Conservation (phyloP, 1,139 yeast genomes). For the Geotrichum cucujoidarum region DNA sequence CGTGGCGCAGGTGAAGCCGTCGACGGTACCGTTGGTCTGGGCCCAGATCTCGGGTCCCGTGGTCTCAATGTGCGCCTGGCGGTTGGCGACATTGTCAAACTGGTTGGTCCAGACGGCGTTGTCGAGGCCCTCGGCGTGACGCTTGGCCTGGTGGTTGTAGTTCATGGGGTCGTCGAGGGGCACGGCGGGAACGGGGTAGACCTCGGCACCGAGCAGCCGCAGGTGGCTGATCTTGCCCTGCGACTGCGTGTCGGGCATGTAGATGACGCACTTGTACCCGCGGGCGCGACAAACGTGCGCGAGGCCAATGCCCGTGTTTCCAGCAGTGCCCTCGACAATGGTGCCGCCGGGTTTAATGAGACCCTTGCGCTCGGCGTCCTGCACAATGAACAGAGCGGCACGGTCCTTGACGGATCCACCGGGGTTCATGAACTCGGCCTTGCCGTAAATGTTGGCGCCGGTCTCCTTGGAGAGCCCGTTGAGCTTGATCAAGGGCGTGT, state of each 20-base stretch:
- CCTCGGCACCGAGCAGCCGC: constrained; percentile 74
- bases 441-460: constrained; percentile 77
- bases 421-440: constrained; percentile 91
- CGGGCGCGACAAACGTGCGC: constrained; percentile 83
- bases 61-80: constrained; percentile 84
- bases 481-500: constrained; percentile 73
- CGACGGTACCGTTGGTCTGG: constrained; percentile 75
- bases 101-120: constrained; percentile 93
- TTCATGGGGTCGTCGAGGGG: constrained; percentile 76
- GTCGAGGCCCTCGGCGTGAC: constrained; percentile 68
- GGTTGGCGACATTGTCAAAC: constrained; percentile 79
- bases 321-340: constrained; percentile 67
- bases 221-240: constrained; percentile 71
- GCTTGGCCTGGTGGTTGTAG: constrained; percentile 77
- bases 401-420: constrained; percentile 93
- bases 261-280: constrained; percentile 78
- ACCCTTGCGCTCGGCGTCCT: constrained; percentile 75
- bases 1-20: constrained; percentile 82
- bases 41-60: constrained; percentile 94
- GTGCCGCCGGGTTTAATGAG: constrained; percentile 65
- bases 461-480: constrained; percentile 55
- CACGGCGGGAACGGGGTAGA: constrained; percentile 85
- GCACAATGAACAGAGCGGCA: constrained; percentile 73
- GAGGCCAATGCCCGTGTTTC: constrained; percentile 84
- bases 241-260: constrained; percentile 87